Evolutionary conservation across 805 yeast species (phyloP), one percentile per base, ranked within the genome.

Genomic region (Hanseniaspora vineae): DNA sequence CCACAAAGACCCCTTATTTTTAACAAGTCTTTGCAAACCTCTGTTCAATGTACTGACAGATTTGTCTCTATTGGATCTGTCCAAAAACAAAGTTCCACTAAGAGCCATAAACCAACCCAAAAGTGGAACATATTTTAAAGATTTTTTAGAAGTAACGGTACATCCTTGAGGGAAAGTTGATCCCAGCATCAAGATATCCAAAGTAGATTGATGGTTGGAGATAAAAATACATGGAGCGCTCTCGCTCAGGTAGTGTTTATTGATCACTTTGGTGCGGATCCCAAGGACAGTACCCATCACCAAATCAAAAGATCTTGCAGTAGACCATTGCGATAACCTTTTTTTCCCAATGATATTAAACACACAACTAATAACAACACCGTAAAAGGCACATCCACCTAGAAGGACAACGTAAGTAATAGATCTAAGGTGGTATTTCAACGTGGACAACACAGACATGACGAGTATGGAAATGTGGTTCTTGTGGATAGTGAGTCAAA

Each of bases 41-140:
- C 66, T 63, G 46, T 80, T 80, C 61, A 92, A 75, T 10, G 92
- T 84, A 49, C 69, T 70, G 49, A 86, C 76, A 19, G 97, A 88
- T 59, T 82, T 78, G 49, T 76, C 78, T 53, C 86, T 77, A 61
- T 79, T 80, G 6, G 78, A 68, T 62, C 99, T 78, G 62, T 92
- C 96, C 48, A 92, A 70, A 66, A 92, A 92, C 56, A 90, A 82
- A 1, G 97, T 83, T 12, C 96, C 96, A 52, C 92, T 79, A 20
- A 87, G 73, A 23, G 78, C 59, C 98, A 92, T 89, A 68, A 89
- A 92, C 97, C 97, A 90, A 13, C 99, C 99, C 55, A 92, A 71
- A 57, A 92, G 75, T 15, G 99, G 99, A 46, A 87, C 70, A 60
- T 77, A 86, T 57, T 84, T 79, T 58, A 92, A 73, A 5, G 85